Evolutionary conservation across 495 filamentous ascomycete species (phyloP).

Genomic region (Aspergillus steynii): DNA sequence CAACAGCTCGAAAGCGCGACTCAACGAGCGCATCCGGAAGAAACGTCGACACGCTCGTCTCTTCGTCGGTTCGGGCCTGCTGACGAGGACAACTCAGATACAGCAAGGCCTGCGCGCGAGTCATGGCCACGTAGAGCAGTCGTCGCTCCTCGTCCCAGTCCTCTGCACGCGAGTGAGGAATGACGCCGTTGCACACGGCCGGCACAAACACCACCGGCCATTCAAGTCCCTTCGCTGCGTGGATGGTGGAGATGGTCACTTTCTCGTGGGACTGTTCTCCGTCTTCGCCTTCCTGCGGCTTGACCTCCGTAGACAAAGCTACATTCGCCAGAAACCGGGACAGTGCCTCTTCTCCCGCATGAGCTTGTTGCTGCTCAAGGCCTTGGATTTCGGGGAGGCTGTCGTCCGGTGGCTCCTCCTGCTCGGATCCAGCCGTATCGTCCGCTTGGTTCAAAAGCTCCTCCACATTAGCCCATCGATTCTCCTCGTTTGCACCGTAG

Average conservation of each 20-base stretch:
- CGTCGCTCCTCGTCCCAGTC: conserved; percentile 88
- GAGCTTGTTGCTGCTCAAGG: conserved; percentile 62
- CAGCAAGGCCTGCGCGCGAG: conserved; percentile 84
- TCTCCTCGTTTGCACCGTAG: conserved; percentile 75
- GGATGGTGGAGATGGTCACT: conserved; percentile 94
- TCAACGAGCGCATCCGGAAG: conserved; percentile 50
- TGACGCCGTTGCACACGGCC: conserved; percentile 85
- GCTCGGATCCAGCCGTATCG: conserved; percentile 45
- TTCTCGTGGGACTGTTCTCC: conserved; percentile 50
- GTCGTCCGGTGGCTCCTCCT: conserved; percentile 57
- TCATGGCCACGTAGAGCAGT: conserved; percentile 97
- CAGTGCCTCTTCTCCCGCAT: conserved; percentile 62
- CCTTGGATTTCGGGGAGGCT: conserved; percentile 76
- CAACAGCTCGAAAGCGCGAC: conserved; percentile 54
- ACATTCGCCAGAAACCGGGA: conserved; percentile 88
- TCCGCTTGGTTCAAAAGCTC: conserved; percentile 81
- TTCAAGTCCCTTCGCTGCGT: conserved; percentile 94
- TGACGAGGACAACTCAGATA: conserved; percentile 82
- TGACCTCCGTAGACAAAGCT: conserved; percentile 76
- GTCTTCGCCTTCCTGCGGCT: conserved; percentile 57
- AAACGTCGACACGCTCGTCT: conserved; percentile 65
- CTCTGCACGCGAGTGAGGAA: conserved; percentile 91
- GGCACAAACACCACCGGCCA: conserved; percentile 98
- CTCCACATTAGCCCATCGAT: conserved; percentile 87
- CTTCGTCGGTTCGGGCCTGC: conserved; percentile 58